A percentile compares a stretch with the other conserved stretches of the same genome.
These are phyloP conservation scores for Solanum rostratum DNA, from an alignment of 257 asterid species.

Conservation along the genomic window DNA sequence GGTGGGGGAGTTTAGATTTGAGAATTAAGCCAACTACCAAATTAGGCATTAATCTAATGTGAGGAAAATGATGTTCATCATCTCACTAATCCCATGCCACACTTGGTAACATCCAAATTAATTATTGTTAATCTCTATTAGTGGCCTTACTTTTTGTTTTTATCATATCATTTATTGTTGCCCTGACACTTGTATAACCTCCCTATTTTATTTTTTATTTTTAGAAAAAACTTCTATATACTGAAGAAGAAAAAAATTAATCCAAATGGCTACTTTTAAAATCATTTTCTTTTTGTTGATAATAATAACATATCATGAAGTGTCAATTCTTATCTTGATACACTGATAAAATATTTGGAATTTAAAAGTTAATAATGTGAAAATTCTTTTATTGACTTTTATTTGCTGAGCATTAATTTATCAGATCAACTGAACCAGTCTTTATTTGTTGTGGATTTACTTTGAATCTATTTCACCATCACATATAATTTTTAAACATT, in stretches of 20 bases:
- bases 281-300: not conserved
- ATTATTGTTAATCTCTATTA: not conserved
- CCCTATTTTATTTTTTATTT: not conserved
- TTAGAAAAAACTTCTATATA: not conserved
- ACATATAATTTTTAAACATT: not conserved
- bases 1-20: not conserved
- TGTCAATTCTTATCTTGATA: not conserved
- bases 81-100: not conserved
- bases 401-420: not conserved
- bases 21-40: not conserved
- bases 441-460: not conserved
- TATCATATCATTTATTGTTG: not conserved
- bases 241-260: not conserved
- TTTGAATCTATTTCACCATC: not conserved
- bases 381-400: not conserved
- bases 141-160: not conserved
- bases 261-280: not conserved
- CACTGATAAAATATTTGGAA: not conserved
- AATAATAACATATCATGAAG: not conserved
- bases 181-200: not conserved
- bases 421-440: not conserved
- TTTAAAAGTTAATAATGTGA: not conserved
- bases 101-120: not conserved
- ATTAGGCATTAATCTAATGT: not conserved
- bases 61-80: not conserved